phyloP scores from a whole-genome alignment of 305 asterid species.

The Fraxinus ornus region DNA sequence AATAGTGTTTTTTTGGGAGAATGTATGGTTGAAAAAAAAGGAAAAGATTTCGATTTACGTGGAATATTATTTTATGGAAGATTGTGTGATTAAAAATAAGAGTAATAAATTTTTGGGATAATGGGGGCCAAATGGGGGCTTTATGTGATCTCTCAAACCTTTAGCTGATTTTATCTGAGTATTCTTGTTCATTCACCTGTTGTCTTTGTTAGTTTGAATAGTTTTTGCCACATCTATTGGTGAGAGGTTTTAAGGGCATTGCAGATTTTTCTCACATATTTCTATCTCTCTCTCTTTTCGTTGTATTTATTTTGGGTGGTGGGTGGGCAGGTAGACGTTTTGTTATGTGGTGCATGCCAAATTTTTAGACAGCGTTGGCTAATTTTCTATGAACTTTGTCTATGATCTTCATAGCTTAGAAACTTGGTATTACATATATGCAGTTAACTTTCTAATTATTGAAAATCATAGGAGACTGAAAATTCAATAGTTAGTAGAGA shows the following conservation, averaged over 20 bases:
- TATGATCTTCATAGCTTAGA: neutral
- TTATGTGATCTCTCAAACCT: neutral
- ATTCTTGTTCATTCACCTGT: neutral
- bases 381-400: neutral
- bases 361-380: neutral
- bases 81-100: too few species aligned
- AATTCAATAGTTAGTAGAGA: neutral
- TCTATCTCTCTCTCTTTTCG: neutral
- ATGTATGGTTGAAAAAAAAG: too few species aligned
- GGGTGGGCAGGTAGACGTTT: neutral
- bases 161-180: neutral
- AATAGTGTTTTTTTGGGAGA: too few species aligned
- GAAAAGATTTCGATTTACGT: too few species aligned
- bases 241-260: neutral
- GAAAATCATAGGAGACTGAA: neutral
- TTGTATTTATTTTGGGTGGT: neutral
- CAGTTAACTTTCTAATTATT: neutral
- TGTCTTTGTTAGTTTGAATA: neutral
- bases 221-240: neutral
- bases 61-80: too few species aligned
- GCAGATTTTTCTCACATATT: neutral
- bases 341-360: neutral
- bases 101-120: too few species aligned
- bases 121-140: neutral
- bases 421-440: neutral